These are phyloP conservation scores for Auriscalpium vulgare DNA, from an alignment of 768 basidiomycete species.

Conservation along the genomic window DNA sequence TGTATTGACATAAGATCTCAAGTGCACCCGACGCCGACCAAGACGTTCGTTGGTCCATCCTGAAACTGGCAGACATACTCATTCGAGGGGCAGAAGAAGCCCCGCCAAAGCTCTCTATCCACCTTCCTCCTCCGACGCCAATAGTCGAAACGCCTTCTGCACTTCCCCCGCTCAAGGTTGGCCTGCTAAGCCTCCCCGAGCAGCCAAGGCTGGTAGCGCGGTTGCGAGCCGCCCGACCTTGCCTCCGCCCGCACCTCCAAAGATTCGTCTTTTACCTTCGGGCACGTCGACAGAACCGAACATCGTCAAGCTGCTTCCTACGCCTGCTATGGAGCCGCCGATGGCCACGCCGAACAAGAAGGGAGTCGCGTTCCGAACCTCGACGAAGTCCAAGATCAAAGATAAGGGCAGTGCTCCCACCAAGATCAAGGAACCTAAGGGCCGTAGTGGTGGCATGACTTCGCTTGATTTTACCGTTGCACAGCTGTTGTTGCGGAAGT, in stretches of 20 bases:
- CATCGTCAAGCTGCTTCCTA: constrained; percentile 24
- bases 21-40: constrained; percentile 75
- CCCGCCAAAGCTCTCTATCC: constrained; percentile 79
- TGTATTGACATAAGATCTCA: not conserved
- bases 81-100: constrained; percentile 79
- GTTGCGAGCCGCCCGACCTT: constrained; percentile 23
- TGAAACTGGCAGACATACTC: constrained; percentile 87
- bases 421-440: constrained; percentile 41
- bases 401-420: not conserved
- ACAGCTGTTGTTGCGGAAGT: constrained; percentile 71
- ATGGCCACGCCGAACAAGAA: constrained; percentile 1
- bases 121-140: constrained; percentile 64
- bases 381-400: constrained; percentile 7
- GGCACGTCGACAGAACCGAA: constrained; percentile 14
- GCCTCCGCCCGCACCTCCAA: constrained; percentile 33
- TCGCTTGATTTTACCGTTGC: constrained; percentile 69
- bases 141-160: constrained; percentile 52
- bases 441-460: constrained; percentile 71
- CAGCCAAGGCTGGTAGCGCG: constrained; percentile 28
- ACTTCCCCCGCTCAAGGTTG: constrained; percentile 44
- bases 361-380: not conserved
- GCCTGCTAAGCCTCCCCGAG: constrained; percentile 20
- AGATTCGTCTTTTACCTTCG: constrained; percentile 36
- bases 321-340: constrained; percentile 3
- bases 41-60: constrained; percentile 84